Conservation (phyloP, 2,329 filamentous ascomycete genomes). For the Orbilia ellipsospora region DNA sequence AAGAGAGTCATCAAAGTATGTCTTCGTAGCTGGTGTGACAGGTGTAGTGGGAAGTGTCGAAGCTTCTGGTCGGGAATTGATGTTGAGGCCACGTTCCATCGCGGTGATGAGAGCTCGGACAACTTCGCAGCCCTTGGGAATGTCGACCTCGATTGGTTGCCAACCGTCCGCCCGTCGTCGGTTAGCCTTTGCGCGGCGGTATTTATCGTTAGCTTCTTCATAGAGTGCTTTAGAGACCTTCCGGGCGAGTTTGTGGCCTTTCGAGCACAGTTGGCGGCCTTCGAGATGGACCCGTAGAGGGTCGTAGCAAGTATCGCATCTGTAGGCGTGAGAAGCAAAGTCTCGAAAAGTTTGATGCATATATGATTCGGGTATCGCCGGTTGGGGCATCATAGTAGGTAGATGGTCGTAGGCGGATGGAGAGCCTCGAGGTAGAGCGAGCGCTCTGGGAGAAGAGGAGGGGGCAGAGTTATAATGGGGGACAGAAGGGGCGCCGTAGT, state of each 20-base stretch:
- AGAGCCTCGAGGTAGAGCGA: slow-evolving; percentile 26
- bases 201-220: slow-evolving; percentile 54
- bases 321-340: slow-evolving; percentile 48
- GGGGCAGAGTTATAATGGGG: slow-evolving; percentile 25
- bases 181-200: slow-evolving; percentile 31
- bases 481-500: slow-evolving; percentile 28
- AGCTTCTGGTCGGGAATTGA: slow-evolving; percentile 41
- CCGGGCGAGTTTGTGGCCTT: slow-evolving; percentile 44
- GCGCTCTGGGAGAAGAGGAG: slow-evolving; percentile 43
- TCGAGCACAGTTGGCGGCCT: slow-evolving; percentile 39
- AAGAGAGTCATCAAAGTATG: slow-evolving; percentile 39
- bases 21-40: slow-evolving; percentile 24
- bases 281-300: slow-evolving; percentile 47
- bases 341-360: slow-evolving; percentile 53
- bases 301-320: slow-evolving; percentile 52
- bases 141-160: slow-evolving; percentile 54
- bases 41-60: slow-evolving; percentile 30
- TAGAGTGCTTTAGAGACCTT: slow-evolving; percentile 50
- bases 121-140: slow-evolving; percentile 53
- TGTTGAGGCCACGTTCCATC: slow-evolving; percentile 48
- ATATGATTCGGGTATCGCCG: slow-evolving; percentile 41
- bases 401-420: slow-evolving; percentile 39
- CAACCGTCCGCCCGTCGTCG: slow-evolving; percentile 39
- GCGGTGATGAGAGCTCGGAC: slow-evolving; percentile 51
- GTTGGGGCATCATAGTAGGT: slow-evolving; percentile 30